These are phyloP conservation scores for Talaromyces proteolyticus DNA, from an alignment of 495 filamentous ascomycete species.

Conservation along the genomic window DNA sequence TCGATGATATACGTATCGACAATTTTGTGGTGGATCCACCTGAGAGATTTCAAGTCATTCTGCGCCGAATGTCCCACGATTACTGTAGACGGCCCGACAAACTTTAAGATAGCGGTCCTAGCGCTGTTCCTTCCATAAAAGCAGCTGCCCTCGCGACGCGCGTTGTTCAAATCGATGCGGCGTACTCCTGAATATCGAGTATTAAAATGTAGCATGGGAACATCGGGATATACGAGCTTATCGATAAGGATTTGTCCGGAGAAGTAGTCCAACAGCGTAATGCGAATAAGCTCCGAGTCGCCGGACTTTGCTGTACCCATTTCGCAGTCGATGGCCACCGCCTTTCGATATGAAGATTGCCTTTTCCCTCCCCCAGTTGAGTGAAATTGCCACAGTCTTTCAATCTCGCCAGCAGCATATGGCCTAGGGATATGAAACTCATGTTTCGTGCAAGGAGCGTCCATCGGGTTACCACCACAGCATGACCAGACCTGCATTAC, in stretches of 20 bases:
- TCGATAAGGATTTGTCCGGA: constrained; percentile 35
- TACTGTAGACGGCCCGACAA: constrained; percentile 27
- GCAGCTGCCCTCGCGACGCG: constrained; percentile 6
- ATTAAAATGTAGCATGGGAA: constrained; percentile 30
- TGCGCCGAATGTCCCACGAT: constrained; percentile 24
- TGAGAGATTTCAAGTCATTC: constrained; percentile 21
- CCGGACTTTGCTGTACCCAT: constrained; percentile 28
- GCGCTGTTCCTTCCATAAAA: constrained; percentile 25
- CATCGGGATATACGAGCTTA: constrained; percentile 29
- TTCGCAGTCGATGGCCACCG: constrained; percentile 45
- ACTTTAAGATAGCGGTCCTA: constrained; percentile 22
- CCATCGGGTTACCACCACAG: neutral
- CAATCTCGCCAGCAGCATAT: neutral
- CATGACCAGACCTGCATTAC: neutral
- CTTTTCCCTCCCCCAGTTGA: neutral
- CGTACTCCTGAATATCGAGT: constrained; percentile 32
- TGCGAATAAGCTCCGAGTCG: constrained; percentile 31
- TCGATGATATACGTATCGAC: constrained; percentile 20
- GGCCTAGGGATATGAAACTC: neutral
- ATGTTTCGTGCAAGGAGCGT: neutral
- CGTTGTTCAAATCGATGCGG: constrained; percentile 12
- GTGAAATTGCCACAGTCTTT: constrained; percentile 1
- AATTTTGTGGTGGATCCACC: constrained; percentile 17
- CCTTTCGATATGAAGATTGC: constrained; percentile 7
- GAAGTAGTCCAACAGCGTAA: constrained; percentile 39